Conservation (phyloP, 2,329 filamentous ascomycete species). For the Pseudogymnoascus sp. region DNA sequence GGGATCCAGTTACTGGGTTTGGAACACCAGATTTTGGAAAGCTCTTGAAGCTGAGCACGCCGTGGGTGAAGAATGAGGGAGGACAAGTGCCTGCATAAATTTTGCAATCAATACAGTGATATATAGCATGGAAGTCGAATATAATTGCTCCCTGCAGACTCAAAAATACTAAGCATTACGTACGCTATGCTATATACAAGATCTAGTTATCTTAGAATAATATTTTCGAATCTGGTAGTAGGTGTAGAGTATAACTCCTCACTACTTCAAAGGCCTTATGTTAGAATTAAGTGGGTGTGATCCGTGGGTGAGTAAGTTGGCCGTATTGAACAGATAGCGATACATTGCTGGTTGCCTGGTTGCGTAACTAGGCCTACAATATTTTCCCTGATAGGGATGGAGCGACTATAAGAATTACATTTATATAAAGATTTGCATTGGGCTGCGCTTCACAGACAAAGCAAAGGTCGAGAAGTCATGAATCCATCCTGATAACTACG, state of each 20-base stretch:
- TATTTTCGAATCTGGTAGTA: background rate
- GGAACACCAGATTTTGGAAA: constrained; percentile 28
- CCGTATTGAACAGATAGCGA: background rate
- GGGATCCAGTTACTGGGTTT: constrained; percentile 39
- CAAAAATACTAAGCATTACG: background rate
- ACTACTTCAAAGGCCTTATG: background rate
- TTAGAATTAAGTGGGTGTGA: background rate
- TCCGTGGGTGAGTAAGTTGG: background rate
- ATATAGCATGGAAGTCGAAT: background rate
- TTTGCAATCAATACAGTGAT: background rate
- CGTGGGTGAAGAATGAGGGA: constrained; percentile 15
- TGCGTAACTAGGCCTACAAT: too few relatives aligned
- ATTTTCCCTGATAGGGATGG: background rate
- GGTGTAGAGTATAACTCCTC: background rate
- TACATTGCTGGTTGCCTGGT: background rate
- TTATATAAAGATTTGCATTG: background rate
- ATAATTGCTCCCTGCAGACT: background rate
- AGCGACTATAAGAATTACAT: background rate
- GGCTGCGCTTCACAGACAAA: background rate
- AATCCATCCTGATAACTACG: background rate
- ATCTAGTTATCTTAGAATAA: background rate
- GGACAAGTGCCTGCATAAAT: constrained; percentile 1
- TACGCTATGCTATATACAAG: background rate
- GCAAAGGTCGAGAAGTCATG: background rate
- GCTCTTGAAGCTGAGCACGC: constrained; percentile 16